Conservation (phyloP, 2,329 filamentous ascomycete species). For the Trichoderma sp. region DNA sequence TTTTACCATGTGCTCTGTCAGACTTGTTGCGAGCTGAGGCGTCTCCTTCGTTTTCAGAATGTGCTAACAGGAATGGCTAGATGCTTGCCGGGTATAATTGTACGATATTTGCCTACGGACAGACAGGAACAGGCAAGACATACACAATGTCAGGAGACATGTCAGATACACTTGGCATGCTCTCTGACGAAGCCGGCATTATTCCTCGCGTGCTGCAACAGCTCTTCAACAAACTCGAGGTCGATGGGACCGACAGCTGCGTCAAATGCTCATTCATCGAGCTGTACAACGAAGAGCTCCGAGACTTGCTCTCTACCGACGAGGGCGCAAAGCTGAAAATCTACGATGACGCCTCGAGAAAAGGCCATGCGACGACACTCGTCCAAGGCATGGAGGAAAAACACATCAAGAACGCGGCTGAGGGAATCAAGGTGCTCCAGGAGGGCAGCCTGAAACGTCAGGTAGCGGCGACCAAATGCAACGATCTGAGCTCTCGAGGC, state of each 20-base stretch:
- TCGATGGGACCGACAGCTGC: constrained; percentile 76
- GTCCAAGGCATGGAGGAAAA: constrained; percentile 98
- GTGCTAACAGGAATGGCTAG: constrained; percentile 47
- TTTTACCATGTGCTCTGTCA: neutral
- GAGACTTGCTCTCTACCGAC: constrained; percentile 81
- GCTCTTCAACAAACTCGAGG: constrained; percentile 81
- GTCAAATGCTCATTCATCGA: constrained; percentile 99
- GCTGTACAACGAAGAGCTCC: constrained; percentile 95
- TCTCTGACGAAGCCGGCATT: constrained; percentile 91
- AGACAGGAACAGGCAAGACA: constrained; percentile 97
- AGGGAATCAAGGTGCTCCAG: constrained; percentile 86
- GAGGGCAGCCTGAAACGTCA: constrained; percentile 90
- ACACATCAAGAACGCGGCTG: constrained; percentile 80
- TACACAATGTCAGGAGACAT: constrained; percentile 99
- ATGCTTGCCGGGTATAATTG: constrained; percentile 96
- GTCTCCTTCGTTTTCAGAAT: neutral
- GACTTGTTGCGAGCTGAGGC: no score
- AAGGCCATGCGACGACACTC: constrained; percentile 79
- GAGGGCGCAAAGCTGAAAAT: constrained; percentile 90
- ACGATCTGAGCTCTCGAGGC: constrained; percentile 93
- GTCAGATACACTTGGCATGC: constrained; percentile 78
- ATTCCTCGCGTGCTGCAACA: constrained; percentile 88
- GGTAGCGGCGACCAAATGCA: constrained; percentile 99
- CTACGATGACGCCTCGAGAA: constrained; percentile 85
- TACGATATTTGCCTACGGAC: constrained; percentile 97